Base-by-base conservation (phyloP, 164 flowering plant genomes). In the Santalum album region DNA sequence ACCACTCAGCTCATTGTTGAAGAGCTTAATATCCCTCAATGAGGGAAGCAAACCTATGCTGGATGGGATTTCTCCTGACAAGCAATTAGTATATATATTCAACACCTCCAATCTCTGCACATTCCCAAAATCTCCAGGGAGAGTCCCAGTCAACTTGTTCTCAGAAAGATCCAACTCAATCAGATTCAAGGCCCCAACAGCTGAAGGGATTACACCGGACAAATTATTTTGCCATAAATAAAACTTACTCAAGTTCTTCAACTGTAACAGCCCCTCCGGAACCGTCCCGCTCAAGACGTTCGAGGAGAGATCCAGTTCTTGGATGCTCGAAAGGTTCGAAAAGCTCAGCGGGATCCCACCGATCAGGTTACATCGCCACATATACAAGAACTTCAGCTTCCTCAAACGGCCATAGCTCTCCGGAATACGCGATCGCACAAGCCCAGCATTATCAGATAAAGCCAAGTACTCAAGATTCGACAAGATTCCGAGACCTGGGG, bases 61-160 rank as follows among this genome's bases (percentile, higher is more conserved):
- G 4, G 34, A 51, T 0, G 81, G 88, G 25, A 82, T 67, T 20
- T 59, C 63, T 1, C 88, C 96, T 1, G 74, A 58, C 3, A 87
- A 59, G 9, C 62, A 53, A 54, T 90, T 90, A 0, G 6, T 0
- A 21, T 57, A 75, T 54, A 86, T 34, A 22, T n/a, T 45, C 51
- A 90, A 51, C 0, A 23, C 1, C 7, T 29, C 21, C 67, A 87
- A 40, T 0, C 61, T 64, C 36, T 58, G 24, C 26, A 84, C 56
- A 51, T 74, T 80, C 4, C 78, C 88, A 22, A 91, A 61, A 21
- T 59, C 83, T 26, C 63, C 71, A 0, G 96, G 95, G 3, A 91
- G 65, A 7, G 69, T 1, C 12, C 98, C 98, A 17, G 54, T 77
- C 56, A 91, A 54, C 9, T 67, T 59, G 64, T 91, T 91, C 45